Evolutionary conservation across 139 green algal species (phyloP).

Genomic region (Choricystis sp.): DNA sequence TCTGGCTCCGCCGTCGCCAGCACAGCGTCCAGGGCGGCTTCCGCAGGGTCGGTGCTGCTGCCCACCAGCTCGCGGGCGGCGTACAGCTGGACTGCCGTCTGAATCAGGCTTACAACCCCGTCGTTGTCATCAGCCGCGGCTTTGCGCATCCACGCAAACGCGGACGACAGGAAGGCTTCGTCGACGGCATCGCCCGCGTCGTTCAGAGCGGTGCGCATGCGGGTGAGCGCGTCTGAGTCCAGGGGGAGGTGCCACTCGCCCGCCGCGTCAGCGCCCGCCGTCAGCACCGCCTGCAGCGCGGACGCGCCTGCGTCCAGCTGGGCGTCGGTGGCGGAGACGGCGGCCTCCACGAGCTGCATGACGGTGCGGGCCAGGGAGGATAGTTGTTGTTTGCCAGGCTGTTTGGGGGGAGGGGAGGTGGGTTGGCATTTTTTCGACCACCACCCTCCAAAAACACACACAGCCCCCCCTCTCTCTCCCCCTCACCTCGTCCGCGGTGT

Average conservation of each 20-base stretch:
- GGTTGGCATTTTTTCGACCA: too few relatives aligned
- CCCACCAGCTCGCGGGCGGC: constrained; percentile 38
- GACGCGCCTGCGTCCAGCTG: constrained; percentile 45
- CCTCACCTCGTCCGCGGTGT: constrained; percentile 35
- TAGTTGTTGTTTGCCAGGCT: constrained; percentile 34
- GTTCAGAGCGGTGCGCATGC: constrained; percentile 22
- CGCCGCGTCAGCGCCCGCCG: constrained; percentile 51
- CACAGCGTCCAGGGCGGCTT: constrained; percentile 16
- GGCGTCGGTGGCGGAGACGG: constrained; percentile 53
- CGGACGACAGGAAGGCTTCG: constrained; percentile 71
- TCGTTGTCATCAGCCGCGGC: constrained; percentile 35
- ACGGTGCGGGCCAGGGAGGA: constrained; percentile 26
- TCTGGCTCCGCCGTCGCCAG: constrained; percentile 39
- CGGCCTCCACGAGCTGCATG: constrained; percentile 68
- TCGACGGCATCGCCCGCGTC: constrained; percentile 23
- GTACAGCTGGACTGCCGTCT: constrained; percentile 80
- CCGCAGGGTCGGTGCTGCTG: constrained; percentile 1
- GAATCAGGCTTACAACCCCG: constrained; percentile 65
- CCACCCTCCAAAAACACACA: too few relatives aligned
- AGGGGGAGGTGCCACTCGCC: constrained; percentile 82
- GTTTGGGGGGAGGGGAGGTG: too few relatives aligned
- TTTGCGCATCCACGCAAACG: constrained; percentile 82
- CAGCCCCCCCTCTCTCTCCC: too few relatives aligned
- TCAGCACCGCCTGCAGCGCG: constrained; percentile 57
- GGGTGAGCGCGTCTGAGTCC: constrained; percentile 23